Conservation (phyloP, 305 asterid genomes). For the Plantago rigida region DNA sequence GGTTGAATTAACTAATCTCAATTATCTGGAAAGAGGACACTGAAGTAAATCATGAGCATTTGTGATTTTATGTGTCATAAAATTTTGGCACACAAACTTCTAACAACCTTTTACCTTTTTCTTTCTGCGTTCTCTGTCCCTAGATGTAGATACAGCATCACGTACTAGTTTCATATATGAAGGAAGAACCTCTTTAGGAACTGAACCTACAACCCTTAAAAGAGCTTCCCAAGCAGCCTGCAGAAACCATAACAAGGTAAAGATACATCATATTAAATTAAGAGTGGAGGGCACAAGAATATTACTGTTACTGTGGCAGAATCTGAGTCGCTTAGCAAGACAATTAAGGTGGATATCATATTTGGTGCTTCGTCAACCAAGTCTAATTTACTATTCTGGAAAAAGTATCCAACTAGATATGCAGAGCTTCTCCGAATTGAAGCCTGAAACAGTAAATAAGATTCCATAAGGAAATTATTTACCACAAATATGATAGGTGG, state of each 20-base stretch:
- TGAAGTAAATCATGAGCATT: background rate
- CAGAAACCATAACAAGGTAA: conserved; percentile 23
- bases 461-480: conserved; percentile 11
- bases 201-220: conserved; percentile 68
- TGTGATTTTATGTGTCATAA: conserved; percentile 16
- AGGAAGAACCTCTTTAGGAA: conserved; percentile 88
- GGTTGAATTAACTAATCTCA: conserved; percentile 11
- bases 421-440: conserved; percentile 65
- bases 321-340: conserved; percentile 81
- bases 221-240: conserved; percentile 97
- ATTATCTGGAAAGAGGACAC: background rate
- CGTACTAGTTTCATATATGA: conserved; percentile 89
- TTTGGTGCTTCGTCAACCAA: conserved; percentile 92
- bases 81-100: conserved; percentile 19
- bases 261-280: conserved; percentile 16
- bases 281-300: conserved; percentile 15
- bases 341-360: conserved; percentile 71
- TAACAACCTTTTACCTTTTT: conserved; percentile 41
- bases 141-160: conserved; percentile 92
- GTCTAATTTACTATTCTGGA: conserved; percentile 80
- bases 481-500: background rate
- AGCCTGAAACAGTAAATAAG: conserved; percentile 50
- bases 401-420: conserved; percentile 79
- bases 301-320: conserved; percentile 71
- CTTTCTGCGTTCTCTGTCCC: conserved; percentile 93